These are phyloP conservation scores for Penicillium taxi DNA, from an alignment of 495 filamentous ascomycete genomes.

Conservation along the genomic window DNA sequence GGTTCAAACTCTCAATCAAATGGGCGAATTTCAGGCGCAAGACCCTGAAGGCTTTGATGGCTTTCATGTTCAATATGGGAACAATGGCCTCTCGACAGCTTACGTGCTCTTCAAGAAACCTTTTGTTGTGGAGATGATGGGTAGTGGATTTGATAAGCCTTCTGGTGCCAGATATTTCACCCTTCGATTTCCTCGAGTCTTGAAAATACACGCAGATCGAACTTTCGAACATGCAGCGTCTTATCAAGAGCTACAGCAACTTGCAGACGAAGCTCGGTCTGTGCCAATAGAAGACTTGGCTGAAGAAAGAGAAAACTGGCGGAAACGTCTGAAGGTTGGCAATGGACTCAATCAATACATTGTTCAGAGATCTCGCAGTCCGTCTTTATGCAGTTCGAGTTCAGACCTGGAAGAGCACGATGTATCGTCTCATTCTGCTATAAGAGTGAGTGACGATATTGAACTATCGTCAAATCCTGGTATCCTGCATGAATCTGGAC, in stretches of 20 bases:
- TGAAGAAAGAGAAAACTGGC: slow-evolving; percentile 49
- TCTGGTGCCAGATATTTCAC: slow-evolving; percentile 48
- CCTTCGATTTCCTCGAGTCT: slow-evolving; percentile 56
- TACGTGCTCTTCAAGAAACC: slow-evolving; percentile 50
- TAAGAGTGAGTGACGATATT: neutral
- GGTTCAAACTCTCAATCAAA: slow-evolving; percentile 44
- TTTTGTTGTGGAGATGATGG: slow-evolving; percentile 57
- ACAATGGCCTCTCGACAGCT: slow-evolving; percentile 23
- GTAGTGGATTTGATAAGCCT: slow-evolving; percentile 56
- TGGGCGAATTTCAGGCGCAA: slow-evolving; percentile 36
- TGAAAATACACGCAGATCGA: slow-evolving; percentile 54
- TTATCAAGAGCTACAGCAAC: slow-evolving; percentile 47
- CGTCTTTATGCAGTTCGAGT: slow-evolving; percentile 11
- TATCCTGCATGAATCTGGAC: neutral
- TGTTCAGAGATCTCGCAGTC: slow-evolving; percentile 19
- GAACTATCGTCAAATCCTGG: neutral
- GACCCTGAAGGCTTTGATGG: slow-evolving; percentile 15
- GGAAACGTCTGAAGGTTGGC: slow-evolving; percentile 43
- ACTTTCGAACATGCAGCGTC: slow-evolving; percentile 47
- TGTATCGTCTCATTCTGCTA: neutral
- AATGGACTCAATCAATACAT: slow-evolving; percentile 28
- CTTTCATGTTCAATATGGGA: slow-evolving; percentile 31
- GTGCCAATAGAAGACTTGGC: slow-evolving; percentile 32
- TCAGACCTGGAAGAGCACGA: slow-evolving; percentile 5
- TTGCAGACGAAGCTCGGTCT: slow-evolving; percentile 43